These are phyloP conservation scores for Agaricus subrufescens DNA, from an alignment of 768 basidiomycete species.

Conservation along the genomic window DNA sequence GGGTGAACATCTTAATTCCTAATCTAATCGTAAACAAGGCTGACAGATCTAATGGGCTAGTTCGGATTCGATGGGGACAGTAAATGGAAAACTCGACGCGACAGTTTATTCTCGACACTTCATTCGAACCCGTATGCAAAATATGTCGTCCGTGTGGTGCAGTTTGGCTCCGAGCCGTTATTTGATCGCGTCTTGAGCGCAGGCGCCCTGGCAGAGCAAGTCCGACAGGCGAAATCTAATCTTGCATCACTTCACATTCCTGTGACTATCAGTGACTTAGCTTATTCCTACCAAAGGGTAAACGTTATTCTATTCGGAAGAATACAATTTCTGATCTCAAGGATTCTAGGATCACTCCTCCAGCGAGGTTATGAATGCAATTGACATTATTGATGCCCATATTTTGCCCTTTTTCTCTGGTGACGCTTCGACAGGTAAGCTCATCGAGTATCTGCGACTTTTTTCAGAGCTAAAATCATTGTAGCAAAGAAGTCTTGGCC, in stretches of 20 bases:
- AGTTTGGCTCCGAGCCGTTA: conserved; percentile 71
- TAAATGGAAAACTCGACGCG: conserved; percentile 50
- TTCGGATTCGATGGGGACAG: conserved; percentile 45
- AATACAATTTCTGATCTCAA: background rate
- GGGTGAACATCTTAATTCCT: conserved; percentile 37
- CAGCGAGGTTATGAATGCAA: conserved; percentile 44
- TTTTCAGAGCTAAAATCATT: background rate
- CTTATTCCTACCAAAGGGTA: conserved; percentile 51
- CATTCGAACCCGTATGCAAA: conserved; percentile 58
- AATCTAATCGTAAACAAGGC: background rate
- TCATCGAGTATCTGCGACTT: background rate
- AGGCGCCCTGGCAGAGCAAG: conserved; percentile 45
- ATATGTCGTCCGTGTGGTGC: conserved; percentile 59
- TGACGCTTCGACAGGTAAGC: conserved; percentile 49
- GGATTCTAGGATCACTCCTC: conserved; percentile 42
- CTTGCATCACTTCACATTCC: conserved; percentile 53
- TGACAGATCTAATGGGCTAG: conserved; percentile 17
- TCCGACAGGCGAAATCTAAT: conserved; percentile 41
- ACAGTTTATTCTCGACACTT: conserved; percentile 45
- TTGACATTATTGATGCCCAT: conserved; percentile 64
- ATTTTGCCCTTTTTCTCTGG: conserved; percentile 68
- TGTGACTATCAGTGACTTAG: conserved; percentile 66
- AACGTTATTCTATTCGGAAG: background rate
- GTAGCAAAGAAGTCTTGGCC: conserved; percentile 60
- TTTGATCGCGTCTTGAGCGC: conserved; percentile 53